Base-by-base conservation (phyloP, 169 alveolate genomes). In the Plasmodium chabaudi region DNA sequence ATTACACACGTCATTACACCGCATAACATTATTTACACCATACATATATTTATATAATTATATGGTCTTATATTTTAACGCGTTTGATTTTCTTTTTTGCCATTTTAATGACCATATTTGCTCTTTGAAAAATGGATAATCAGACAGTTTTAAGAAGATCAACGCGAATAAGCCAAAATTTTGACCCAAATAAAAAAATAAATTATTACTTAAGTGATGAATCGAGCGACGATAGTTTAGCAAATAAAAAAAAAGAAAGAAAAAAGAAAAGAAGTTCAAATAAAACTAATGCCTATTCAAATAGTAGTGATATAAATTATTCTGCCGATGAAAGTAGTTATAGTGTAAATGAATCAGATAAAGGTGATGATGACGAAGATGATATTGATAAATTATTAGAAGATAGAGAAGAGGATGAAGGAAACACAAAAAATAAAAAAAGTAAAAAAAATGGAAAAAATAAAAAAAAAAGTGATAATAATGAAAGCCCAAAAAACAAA, bases 101-200 rank as follows among this genome's bases (percentile, higher is more conserved):
- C 27, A 27, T 25, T 15, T 25, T 10, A 12, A 5, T 6, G 15
- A 5, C 5, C 55, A 64, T 27, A 10, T n/a, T 64, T 13, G 21
- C 19, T 51, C 51, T 69, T 69, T 69, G 42, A 64, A 63, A 49
- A n/a, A 79, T 67, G 89, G 75, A 79, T 25, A 57, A 70, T 34
- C 55, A 79, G 65, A 79, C 68, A 47, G 27, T 70, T 59, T 57
- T 79, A 47, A 59, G 89, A 17, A 53, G 89, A 23, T 79, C 89
- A 53, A 34, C 89, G 19, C 53, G 89, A 55, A 13, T 79, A 57
- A 64, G 23, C 63, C 89, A 79, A 42, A 59, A 60, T 74, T 34
- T 19, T 23, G 59, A 25, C 13, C 79, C 39, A 47, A 39, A 71
- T 2, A 79, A 67, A 67, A 67, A 27, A 55, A 46, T 53, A 57